phyloP scores from a whole-genome alignment of 257 asterid genomes.

The Penstemon barbatus region DNA sequence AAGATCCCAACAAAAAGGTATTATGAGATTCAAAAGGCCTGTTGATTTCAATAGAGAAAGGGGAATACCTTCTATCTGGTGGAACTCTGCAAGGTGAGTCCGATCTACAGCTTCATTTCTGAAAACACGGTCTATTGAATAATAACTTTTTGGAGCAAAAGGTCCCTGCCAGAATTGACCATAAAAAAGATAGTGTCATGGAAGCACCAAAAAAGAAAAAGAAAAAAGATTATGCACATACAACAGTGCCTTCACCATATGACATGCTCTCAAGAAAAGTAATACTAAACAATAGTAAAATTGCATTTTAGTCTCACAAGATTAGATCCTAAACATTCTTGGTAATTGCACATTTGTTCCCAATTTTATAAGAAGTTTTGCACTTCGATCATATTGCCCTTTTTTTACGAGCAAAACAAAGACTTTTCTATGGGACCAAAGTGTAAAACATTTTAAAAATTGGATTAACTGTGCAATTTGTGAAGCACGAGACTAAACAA shows the following conservation, averaged over 20 bases:
- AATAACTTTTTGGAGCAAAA: constrained; percentile 83
- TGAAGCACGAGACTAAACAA: not conserved
- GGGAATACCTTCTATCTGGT: constrained; percentile 89
- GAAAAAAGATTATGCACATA: not conserved
- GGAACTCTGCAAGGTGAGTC: constrained; percentile 99
- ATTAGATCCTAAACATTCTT: no score
- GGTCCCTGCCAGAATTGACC: constrained; percentile 53
- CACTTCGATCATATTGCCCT: no score
- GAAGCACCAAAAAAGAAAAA: constrained; percentile 12
- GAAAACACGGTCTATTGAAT: constrained; percentile 94
- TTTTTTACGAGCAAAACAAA: no score
- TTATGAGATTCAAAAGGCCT: no score
- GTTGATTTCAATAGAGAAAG: constrained; percentile 6
- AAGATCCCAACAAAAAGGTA: no score
- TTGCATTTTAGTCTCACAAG: no score
- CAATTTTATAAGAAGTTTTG: no score
- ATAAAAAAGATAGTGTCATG: constrained; percentile 16
- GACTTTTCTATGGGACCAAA: no score
- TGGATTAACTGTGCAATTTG: no score
- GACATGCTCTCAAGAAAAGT: not conserved
- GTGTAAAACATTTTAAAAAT: no score
- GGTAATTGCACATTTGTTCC: no score
- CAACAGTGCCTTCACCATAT: not conserved
- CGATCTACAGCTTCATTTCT: constrained; percentile 98
- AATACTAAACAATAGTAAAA: not conserved